These are phyloP conservation scores for Lentithecium fluviatile DNA, from an alignment of 495 filamentous ascomycete genomes.

Conservation along the genomic window DNA sequence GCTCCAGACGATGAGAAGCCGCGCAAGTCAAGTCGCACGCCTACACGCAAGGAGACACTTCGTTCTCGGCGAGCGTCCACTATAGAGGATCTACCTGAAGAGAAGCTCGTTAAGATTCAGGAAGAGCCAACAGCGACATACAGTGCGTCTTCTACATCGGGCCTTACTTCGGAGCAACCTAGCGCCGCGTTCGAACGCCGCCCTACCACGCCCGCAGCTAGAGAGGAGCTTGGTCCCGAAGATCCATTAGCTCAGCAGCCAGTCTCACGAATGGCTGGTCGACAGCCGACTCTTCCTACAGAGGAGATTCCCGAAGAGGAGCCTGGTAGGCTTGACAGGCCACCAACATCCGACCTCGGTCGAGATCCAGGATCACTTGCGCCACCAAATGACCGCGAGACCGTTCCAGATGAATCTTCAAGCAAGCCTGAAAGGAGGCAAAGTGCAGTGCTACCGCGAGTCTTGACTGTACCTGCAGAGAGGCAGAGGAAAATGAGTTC, in stretches of 20 bases:
- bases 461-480: conserved; percentile 1
- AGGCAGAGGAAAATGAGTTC: conserved; percentile 8
- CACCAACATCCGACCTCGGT: conserved; percentile 10
- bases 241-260: not conserved
- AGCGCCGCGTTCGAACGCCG: not conserved
- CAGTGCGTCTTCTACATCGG: not conserved
- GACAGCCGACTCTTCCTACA: not conserved
- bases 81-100: not conserved
- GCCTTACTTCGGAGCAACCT: not conserved
- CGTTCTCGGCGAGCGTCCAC: not conserved
- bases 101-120: not conserved
- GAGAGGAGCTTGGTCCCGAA: too few relatives aligned
- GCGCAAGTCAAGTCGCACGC: not conserved
- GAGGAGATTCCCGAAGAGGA: conserved; percentile 14
- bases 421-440: not conserved
- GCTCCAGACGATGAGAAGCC: not conserved
- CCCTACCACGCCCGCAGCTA: not conserved
- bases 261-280: not conserved
- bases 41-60: conserved; percentile 3
- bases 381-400: not conserved
- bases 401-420: not conserved
- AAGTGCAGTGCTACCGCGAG: not conserved
- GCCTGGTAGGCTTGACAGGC: conserved; percentile 1
- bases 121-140: not conserved
- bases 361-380: conserved; percentile 16